phyloP scores from a whole-genome alignment of 495 filamentous ascomycete genomes.

The Aspergillus haitiensis region DNA sequence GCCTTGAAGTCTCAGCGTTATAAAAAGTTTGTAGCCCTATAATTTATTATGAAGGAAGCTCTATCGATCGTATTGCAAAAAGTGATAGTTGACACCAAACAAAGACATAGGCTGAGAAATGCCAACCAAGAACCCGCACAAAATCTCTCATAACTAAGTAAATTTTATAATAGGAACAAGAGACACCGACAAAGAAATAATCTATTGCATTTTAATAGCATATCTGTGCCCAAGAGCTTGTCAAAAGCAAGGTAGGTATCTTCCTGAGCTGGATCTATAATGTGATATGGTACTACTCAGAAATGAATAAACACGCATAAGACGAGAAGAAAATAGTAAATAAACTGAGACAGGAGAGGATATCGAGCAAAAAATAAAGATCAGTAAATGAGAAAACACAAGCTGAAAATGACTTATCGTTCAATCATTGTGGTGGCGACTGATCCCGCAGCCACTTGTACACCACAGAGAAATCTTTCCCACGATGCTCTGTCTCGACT shows the following conservation, averaged over 20 bases:
- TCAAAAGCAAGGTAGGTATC: constrained; percentile 8
- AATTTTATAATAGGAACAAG: no score
- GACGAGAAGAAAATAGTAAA: constrained; percentile 1
- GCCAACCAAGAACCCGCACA: no score
- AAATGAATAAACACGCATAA: not conserved
- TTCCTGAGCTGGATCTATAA: constrained; percentile 6
- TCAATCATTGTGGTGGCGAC: constrained; percentile 27
- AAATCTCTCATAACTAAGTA: no score
- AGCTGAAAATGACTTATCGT: constrained; percentile 11
- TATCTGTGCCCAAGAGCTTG: not conserved
- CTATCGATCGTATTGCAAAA: no score
- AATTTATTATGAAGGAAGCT: no score
- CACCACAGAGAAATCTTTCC: constrained; percentile 82
- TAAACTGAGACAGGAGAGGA: not conserved
- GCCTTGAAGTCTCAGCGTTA: no score
- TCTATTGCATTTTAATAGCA: not conserved
- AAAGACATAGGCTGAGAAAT: no score
- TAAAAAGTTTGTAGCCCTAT: no score
- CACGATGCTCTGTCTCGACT: constrained; percentile 58
- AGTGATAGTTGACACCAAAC: no score
- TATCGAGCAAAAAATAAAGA: not conserved
- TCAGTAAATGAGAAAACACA: not conserved
- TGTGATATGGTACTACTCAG: not conserved
- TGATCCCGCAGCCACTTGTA: constrained; percentile 66
- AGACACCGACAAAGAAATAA: not conserved